Percentiles rank a stretch among this genome's conserved stretches.
These are phyloP conservation scores for Magnaporthales sp. DNA, from an alignment of 2,329 filamentous ascomycete species.

Conservation along the genomic window DNA sequence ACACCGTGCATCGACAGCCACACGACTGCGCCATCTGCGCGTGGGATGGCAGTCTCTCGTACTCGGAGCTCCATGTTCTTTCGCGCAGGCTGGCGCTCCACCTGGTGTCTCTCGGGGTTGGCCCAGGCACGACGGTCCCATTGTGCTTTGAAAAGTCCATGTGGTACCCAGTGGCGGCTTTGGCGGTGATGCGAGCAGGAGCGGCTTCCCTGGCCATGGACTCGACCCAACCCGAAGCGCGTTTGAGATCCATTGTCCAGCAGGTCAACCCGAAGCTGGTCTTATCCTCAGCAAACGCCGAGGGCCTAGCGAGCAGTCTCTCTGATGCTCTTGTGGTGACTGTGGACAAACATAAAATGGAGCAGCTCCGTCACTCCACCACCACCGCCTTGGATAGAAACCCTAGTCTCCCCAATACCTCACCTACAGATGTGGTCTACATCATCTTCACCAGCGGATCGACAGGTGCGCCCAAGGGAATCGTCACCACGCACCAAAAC, in stretches of 20 bases:
- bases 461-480: conserved; percentile 33
- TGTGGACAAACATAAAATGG: background rate
- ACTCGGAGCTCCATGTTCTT: conserved; percentile 31
- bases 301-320: background rate
- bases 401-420: background rate
- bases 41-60: conserved; percentile 40
- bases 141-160: conserved; percentile 15
- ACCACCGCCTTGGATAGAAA: background rate
- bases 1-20: conserved; percentile 14
- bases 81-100: conserved; percentile 31
- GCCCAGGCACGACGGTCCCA: conserved; percentile 27
- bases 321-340: background rate
- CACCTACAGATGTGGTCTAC: background rate
- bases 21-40: conserved; percentile 32
- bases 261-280: background rate
- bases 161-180: conserved; percentile 14
- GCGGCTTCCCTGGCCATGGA: background rate
- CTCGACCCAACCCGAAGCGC: conserved; percentile 15
- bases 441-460: conserved; percentile 29
- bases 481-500: conserved; percentile 24
- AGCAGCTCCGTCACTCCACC: background rate
- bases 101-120: conserved; percentile 27
- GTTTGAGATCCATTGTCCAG: conserved; percentile 18
- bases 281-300: background rate
- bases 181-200: conserved; percentile 10